phyloP scores from a whole-genome alignment of 495 filamentous ascomycete genomes.

The Cetradonia linearis region DNA sequence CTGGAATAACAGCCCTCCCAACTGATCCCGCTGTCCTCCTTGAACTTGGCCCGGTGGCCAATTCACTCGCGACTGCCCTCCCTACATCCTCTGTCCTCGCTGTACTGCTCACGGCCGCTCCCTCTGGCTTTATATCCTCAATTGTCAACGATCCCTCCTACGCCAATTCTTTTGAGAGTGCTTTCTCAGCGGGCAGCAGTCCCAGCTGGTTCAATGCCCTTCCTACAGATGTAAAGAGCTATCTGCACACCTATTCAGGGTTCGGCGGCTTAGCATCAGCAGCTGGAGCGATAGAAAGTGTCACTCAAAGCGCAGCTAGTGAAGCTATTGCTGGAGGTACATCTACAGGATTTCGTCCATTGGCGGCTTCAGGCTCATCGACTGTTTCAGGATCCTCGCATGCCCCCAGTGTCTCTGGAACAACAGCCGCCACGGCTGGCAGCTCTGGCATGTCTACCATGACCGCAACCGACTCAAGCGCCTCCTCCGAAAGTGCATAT shows the following conservation, averaged over 20 bases:
- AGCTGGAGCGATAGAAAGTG: constrained; percentile 17
- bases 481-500: constrained; percentile 11
- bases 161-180: constrained; percentile 22
- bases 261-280: constrained; percentile 20
- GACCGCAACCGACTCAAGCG: constrained; percentile 4
- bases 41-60: constrained; percentile 21
- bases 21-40: constrained; percentile 26
- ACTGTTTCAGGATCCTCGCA: constrained; percentile 27
- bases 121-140: constrained; percentile 22
- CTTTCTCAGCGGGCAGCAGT: constrained; percentile 22
- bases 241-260: constrained; percentile 25
- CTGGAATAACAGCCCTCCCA: constrained; percentile 25
- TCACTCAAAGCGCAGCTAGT: not conserved
- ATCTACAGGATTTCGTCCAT: not conserved
- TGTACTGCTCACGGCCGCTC: constrained; percentile 25
- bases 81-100: constrained; percentile 26
- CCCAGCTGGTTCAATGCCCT: constrained; percentile 28
- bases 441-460: constrained; percentile 8
- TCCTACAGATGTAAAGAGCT: constrained; percentile 25
- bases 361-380: constrained; percentile 12
- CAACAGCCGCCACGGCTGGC: constrained; percentile 14
- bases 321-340: constrained; percentile 6
- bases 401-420: constrained; percentile 1
- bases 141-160: constrained; percentile 26
- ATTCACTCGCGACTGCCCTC: constrained; percentile 22